A percentile compares a stretch with the other conserved stretches of the same genome.
phyloP scores from a whole-genome alignment of 768 basidiomycete genomes.

The Boletus reticulatus region DNA sequence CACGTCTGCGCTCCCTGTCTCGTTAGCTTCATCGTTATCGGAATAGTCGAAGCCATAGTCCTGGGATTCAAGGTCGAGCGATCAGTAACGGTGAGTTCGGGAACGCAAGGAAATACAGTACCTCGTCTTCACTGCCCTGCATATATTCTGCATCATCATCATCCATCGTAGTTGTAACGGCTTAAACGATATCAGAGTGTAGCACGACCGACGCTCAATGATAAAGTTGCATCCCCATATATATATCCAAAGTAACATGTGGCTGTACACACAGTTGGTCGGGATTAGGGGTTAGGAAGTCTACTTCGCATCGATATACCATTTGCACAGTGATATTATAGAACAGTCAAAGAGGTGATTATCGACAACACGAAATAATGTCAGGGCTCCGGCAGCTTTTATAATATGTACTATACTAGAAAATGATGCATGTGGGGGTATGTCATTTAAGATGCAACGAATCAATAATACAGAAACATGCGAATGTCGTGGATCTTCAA shows the following conservation, averaged over 20 bases:
- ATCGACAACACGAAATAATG: too few relatives aligned
- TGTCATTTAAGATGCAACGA: slow-evolving; percentile 14
- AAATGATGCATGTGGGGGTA: slow-evolving; percentile 26
- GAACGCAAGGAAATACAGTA: slow-evolving; percentile 28
- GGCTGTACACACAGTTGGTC: too few relatives aligned
- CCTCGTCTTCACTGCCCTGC: slow-evolving; percentile 87
- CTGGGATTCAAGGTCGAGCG: slow-evolving; percentile 38
- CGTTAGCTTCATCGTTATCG: slow-evolving; percentile 81
- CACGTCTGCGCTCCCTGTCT: slow-evolving; percentile 79
- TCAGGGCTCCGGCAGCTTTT: too few relatives aligned
- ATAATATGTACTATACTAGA: slow-evolving; percentile 6
- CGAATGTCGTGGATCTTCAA: background rate
- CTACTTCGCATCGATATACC: too few relatives aligned
- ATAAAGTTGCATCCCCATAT: background rate
- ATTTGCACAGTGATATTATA: too few relatives aligned
- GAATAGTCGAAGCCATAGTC: slow-evolving; percentile 98
- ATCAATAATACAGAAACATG: slow-evolving; percentile 11
- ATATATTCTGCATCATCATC: slow-evolving; percentile 94
- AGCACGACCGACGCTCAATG: too few relatives aligned
- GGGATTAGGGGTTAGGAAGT: too few relatives aligned
- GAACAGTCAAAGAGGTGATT: too few relatives aligned
- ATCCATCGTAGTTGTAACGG: slow-evolving; percentile 54
- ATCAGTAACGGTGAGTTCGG: background rate
- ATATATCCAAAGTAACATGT: too few relatives aligned
- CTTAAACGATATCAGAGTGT: background rate